Conservation (phyloP, 2,329 filamentous ascomycete genomes). For the Phyllosticta citribraziliensis region DNA sequence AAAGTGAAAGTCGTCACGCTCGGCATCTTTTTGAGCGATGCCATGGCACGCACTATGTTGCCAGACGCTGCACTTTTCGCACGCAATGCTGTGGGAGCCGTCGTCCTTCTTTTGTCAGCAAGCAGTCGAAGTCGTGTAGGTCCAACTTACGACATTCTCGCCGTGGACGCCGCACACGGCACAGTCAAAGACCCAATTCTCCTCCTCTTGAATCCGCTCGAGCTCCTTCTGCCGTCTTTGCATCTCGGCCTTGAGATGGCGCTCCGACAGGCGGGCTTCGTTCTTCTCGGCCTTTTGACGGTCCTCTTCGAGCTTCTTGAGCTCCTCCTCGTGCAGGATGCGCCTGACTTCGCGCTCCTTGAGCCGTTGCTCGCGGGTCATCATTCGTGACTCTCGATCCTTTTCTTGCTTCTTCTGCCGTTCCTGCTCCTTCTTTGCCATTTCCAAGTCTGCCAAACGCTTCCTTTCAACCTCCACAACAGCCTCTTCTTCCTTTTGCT, state of each 20-base stretch:
- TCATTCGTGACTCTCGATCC: slow-evolving; percentile 68
- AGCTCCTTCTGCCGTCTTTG: slow-evolving; percentile 70
- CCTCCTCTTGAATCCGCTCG: slow-evolving; percentile 61
- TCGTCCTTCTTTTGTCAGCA: slow-evolving; percentile 53
- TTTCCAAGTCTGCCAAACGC: slow-evolving; percentile 53
- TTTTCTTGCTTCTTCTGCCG: slow-evolving; percentile 56
- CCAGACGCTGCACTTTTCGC: slow-evolving; percentile 91
- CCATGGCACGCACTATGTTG: slow-evolving; percentile 90
- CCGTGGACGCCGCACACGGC: slow-evolving; percentile 78
- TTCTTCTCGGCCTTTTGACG: slow-evolving; percentile 45
- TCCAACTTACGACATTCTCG: slow-evolving; percentile 52
- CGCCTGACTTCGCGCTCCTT: slow-evolving; percentile 79
- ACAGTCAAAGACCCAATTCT: slow-evolving; percentile 92
- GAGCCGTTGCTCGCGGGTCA: slow-evolving; percentile 75
- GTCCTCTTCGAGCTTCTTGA: slow-evolving; percentile 68
- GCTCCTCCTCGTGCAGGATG: slow-evolving; percentile 72
- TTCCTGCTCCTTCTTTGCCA: slow-evolving; percentile 50
- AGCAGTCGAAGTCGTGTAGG: not conserved
- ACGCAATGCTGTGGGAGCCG: slow-evolving; percentile 85
- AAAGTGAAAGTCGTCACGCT: slow-evolving; percentile 79
- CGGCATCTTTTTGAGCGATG: slow-evolving; percentile 68
- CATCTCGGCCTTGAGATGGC: slow-evolving; percentile 72
- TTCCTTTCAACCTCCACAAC: slow-evolving; percentile 60
- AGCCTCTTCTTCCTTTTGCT: slow-evolving; percentile 63
- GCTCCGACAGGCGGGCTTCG: slow-evolving; percentile 58